phyloP scores from a whole-genome alignment of 2,329 filamentous ascomycete genomes.

The Blastomyces gilchristii region DNA sequence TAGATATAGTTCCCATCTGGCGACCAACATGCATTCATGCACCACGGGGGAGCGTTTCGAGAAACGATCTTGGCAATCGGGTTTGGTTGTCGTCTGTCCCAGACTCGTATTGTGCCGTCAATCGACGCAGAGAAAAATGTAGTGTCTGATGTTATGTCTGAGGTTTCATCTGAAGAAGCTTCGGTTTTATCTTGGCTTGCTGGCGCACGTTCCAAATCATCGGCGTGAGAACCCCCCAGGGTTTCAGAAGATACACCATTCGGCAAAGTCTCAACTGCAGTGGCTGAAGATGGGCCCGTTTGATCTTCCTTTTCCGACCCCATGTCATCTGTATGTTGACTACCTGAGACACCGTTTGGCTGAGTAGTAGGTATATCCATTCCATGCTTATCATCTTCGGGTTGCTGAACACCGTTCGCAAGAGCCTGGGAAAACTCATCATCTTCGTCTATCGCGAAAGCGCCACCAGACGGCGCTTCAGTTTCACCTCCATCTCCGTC shows the following conservation, averaged over 20 bases:
- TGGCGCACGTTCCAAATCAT: conserved; percentile 28
- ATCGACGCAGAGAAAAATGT: conserved; percentile 71
- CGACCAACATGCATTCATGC: conserved; percentile 94
- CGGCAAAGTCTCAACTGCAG: conserved; percentile 12
- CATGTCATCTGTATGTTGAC: conserved; percentile 6
- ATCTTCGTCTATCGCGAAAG: conserved; percentile 71
- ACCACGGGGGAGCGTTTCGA: conserved; percentile 79
- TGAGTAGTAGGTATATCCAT: conserved; percentile 18
- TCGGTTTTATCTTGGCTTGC: conserved; percentile 20
- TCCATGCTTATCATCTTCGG: conserved; percentile 38
- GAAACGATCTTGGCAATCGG: conserved; percentile 72
- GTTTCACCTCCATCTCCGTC: conserved; percentile 53
- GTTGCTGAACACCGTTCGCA: conserved; percentile 48
- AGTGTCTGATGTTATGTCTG: conserved; percentile 50
- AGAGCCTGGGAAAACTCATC: conserved; percentile 71
- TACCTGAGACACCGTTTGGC: conserved; percentile 8
- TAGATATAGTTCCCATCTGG: conserved; percentile 94
- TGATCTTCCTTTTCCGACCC: conserved; percentile 16
- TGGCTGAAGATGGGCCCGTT: not conserved
- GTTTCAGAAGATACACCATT: conserved; percentile 22
- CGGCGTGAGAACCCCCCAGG: conserved; percentile 32
- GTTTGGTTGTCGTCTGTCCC: conserved; percentile 53
- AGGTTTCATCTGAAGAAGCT: conserved; percentile 23
- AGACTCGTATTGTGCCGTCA: conserved; percentile 40
- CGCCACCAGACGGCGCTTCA: conserved; percentile 44